Conservation (phyloP, 306 rosid genomes). For the Lupinus albus region DNA sequence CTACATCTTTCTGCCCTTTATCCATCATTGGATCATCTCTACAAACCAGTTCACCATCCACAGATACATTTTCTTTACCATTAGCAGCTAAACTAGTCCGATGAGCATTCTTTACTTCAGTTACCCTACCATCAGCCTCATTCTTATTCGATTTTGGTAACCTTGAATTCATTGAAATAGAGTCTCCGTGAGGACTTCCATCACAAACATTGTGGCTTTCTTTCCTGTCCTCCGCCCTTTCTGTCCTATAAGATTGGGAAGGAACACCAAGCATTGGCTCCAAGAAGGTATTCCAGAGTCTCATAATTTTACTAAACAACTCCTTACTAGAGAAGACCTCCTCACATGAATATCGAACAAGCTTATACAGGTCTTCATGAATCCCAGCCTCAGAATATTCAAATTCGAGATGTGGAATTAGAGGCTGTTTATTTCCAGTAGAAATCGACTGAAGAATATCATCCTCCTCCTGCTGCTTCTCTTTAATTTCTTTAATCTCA, state of each 20-base stretch:
- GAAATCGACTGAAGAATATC: slow-evolving; percentile 78
- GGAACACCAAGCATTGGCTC: slow-evolving; percentile 89
- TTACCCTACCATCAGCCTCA: slow-evolving; percentile 57
- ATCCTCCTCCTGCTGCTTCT: slow-evolving; percentile 78
- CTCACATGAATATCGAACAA: slow-evolving; percentile 76
- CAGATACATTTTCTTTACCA: slow-evolving; percentile 66
- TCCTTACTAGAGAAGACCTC: slow-evolving; percentile 85
- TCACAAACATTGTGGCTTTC: slow-evolving; percentile 47
- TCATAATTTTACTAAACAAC: slow-evolving; percentile 75
- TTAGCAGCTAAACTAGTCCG: slow-evolving; percentile 48
- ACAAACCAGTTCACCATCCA: slow-evolving; percentile 43
- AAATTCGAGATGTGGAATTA: slow-evolving; percentile 78
- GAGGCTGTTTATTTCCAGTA: slow-evolving; percentile 77
- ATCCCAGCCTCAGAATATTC: slow-evolving; percentile 70
- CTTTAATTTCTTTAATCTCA: slow-evolving; percentile 91
- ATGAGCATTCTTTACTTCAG: slow-evolving; percentile 55
- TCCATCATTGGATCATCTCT: slow-evolving; percentile 56
- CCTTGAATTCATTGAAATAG: slow-evolving; percentile 48
- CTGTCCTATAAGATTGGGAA: slow-evolving; percentile 57
- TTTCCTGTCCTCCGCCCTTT: slow-evolving; percentile 63
- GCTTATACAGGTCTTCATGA: slow-evolving; percentile 89
- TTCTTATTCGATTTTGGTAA: slow-evolving; percentile 54
- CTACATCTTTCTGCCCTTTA: slow-evolving; percentile 58
- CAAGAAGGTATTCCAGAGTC: slow-evolving; percentile 79
- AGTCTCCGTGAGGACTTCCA: slow-evolving; percentile 58